Percentiles rank a stretch among this genome's conserved stretches.
Evolutionary conservation across 768 basidiomycete genomes (phyloP).

Genomic region (Hygrocybe coccinea): DNA sequence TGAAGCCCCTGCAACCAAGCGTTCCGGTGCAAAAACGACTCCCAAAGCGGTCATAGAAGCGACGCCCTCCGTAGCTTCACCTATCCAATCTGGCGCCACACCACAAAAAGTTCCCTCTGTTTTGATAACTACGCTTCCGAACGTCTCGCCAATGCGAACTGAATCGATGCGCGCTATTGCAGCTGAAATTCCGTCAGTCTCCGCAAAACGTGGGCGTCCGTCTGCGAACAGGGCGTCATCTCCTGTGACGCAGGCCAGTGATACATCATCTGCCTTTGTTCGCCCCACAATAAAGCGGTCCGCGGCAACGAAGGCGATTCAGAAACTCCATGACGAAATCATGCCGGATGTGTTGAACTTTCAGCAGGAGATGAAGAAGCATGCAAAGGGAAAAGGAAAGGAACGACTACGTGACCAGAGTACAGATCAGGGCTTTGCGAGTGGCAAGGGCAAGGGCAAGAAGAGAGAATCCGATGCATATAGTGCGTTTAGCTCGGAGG

Average conservation of each 20-base stretch:
- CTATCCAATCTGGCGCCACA: too few relatives aligned
- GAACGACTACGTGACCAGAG: conserved; percentile 27
- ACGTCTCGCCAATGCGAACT: not conserved
- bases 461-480: conserved; percentile 13
- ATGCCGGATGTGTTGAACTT: conserved; percentile 76
- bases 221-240: not conserved
- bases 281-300: conserved; percentile 27
- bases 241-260: not conserved
- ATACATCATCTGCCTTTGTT: not conserved
- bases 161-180: not conserved
- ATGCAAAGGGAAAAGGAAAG: conserved; percentile 28
- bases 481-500: conserved; percentile 11
- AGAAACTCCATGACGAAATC: conserved; percentile 57
- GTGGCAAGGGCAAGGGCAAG: conserved; percentile 15
- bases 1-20: not conserved
- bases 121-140: not conserved
- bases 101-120: not conserved
- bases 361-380: conserved; percentile 52
- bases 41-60: not conserved
- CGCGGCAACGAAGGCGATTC: conserved; percentile 43
- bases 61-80: too few relatives aligned
- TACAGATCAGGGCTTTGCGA: conserved; percentile 16
- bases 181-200: not conserved
- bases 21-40: not conserved
- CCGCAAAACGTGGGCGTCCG: not conserved